A percentile compares a stretch with the other conserved stretches of the same genome.
Conservation (phyloP, 768 basidiomycete genomes). For the Cyclocybe aegerita region DNA sequence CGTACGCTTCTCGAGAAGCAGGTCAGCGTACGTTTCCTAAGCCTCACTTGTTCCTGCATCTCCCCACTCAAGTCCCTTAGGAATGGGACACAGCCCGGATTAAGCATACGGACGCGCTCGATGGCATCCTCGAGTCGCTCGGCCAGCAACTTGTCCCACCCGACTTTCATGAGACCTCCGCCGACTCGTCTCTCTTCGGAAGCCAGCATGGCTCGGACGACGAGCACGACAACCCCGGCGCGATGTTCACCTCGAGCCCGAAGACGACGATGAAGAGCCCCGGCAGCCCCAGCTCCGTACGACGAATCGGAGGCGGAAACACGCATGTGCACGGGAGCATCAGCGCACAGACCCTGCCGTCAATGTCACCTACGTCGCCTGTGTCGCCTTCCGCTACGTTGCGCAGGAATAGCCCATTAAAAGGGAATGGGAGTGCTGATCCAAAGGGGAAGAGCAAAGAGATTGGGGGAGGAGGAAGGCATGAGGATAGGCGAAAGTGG, state of each 20-base stretch:
- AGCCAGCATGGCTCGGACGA: slow-evolving; percentile 61
- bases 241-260: slow-evolving; percentile 1
- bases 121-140: slow-evolving; percentile 69
- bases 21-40: slow-evolving; percentile 49
- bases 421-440: slow-evolving; percentile 6
- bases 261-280: slow-evolving; percentile 10
- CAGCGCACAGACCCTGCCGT: slow-evolving; percentile 7
- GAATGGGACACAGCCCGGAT: slow-evolving; percentile 70
- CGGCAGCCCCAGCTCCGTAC: neutral
- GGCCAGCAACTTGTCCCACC: slow-evolving; percentile 74
- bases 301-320: neutral
- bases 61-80: slow-evolving; percentile 31
- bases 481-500: slow-evolving; percentile 58
- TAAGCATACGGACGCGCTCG: slow-evolving; percentile 61
- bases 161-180: slow-evolving; percentile 66
- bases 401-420: slow-evolving; percentile 20
- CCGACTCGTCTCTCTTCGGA: slow-evolving; percentile 78
- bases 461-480: neutral
- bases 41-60: neutral
- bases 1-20: slow-evolving; percentile 58
- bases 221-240: slow-evolving; percentile 22
- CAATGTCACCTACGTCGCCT: slow-evolving; percentile 26
- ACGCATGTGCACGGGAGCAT: neutral
- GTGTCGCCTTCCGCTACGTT: slow-evolving; percentile 31
- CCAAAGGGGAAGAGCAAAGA: slow-evolving; percentile 19